A percentile compares a stretch with the other conserved stretches of the same genome.
phyloP scores from a whole-genome alignment of 768 basidiomycete species.

The Leccinum pellstonianum region DNA sequence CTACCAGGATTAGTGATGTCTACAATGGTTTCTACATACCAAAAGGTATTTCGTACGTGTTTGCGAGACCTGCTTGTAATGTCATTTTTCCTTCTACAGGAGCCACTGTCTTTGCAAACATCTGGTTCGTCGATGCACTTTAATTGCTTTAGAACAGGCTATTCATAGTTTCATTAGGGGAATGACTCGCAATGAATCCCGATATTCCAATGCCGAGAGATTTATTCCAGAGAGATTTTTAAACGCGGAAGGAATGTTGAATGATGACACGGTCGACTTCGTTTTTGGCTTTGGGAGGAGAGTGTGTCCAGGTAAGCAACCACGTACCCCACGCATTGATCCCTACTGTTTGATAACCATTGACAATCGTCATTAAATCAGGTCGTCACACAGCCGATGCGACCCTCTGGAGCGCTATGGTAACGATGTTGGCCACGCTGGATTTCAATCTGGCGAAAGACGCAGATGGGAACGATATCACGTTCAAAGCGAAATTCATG shows the following conservation, averaged over 20 bases:
- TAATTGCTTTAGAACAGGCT: background rate
- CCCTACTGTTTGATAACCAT: too few relatives aligned
- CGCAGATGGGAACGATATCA: too few relatives aligned
- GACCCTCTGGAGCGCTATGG: too few relatives aligned
- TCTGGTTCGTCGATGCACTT: constrained; percentile 8
- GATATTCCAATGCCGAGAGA: constrained; percentile 17
- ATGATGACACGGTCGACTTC: constrained; percentile 1
- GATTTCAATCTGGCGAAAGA: too few relatives aligned
- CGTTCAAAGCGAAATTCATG: too few relatives aligned
- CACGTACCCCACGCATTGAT: too few relatives aligned
- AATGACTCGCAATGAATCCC: constrained; percentile 19
- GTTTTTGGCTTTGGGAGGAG: too few relatives aligned
- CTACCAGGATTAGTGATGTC: constrained; percentile 36
- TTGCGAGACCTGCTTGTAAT: background rate
- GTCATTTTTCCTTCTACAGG: constrained; percentile 2
- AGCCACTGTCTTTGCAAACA: constrained; percentile 12
- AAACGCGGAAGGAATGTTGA: constrained; percentile 8
- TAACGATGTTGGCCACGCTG: too few relatives aligned
- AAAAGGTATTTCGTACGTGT: constrained; percentile 31
- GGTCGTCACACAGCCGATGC: too few relatives aligned
- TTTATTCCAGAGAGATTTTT: constrained; percentile 18
- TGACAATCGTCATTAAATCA: too few relatives aligned
- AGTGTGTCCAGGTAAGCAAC: too few relatives aligned
- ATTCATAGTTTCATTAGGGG: constrained; percentile 9
- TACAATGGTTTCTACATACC: constrained; percentile 52